Conservation (phyloP, 345 rosid genomes). For the Euphorbia tirucalli region DNA sequence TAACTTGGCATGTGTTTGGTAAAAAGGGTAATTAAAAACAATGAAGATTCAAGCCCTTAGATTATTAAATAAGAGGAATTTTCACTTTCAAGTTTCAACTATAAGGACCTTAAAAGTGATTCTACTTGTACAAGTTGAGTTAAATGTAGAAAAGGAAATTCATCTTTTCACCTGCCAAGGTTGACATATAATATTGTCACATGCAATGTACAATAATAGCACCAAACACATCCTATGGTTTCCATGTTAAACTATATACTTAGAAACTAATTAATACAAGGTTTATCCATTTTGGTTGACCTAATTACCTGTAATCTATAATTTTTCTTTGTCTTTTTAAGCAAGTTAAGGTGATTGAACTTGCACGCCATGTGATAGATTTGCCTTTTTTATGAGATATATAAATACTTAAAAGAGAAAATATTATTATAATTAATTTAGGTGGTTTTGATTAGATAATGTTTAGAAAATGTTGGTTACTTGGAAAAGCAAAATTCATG, state of each 20-base stretch:
- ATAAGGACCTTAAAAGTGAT: not conserved
- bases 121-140: not conserved
- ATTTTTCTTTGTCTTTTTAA: constrained; percentile 18
- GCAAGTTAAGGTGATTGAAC: constrained; percentile 41
- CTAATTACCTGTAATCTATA: constrained; percentile 8
- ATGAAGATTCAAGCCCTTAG: not conserved
- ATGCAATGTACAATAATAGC: not conserved
- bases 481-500: too few species aligned
- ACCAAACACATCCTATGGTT: not conserved
- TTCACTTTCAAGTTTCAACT: not conserved
- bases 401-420: not conserved
- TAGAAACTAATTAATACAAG: constrained; percentile 8
- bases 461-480: not conserved
- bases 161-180: constrained; percentile 10
- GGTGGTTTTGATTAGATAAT: constrained; percentile 19
- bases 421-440: not conserved
- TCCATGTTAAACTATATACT: not conserved
- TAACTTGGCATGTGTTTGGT: too few species aligned
- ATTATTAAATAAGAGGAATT: not conserved
- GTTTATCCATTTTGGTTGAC: constrained; percentile 32
- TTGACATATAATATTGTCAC: constrained; percentile 6
- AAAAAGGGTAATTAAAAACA: too few species aligned
- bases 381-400: not conserved
- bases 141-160: not conserved
- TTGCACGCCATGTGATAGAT: constrained; percentile 25